A percentile compares a stretch with the other conserved stretches of the same genome.
These are phyloP conservation scores for Penicillium rolfsii DNA, from an alignment of 2,329 filamentous ascomycete genomes.

Conservation along the genomic window DNA sequence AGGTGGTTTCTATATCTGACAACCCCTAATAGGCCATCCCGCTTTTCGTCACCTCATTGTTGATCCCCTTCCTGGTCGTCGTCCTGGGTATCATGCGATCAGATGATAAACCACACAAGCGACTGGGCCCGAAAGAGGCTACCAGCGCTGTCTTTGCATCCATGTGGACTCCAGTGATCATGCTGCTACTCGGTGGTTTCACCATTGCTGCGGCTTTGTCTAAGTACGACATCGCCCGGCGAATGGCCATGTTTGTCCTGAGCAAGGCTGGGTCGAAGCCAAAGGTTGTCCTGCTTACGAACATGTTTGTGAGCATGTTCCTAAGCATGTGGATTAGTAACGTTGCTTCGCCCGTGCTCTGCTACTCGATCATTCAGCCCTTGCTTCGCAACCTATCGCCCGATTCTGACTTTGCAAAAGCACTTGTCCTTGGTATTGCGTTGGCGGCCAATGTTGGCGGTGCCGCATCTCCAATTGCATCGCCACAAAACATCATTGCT, in stretches of 20 bases:
- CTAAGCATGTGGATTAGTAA: constrained; percentile 99
- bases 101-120: constrained; percentile 68
- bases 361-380: constrained; percentile 97
- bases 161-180: constrained; percentile 99
- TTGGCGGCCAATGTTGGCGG: constrained; percentile 94
- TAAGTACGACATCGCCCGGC: constrained; percentile 97
- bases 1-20: constrained; percentile 12
- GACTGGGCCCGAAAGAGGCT: constrained; percentile 78
- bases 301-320: constrained; percentile 98
- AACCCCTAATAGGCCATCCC: constrained; percentile 72
- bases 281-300: constrained; percentile 86
- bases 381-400: constrained; percentile 90
- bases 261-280: constrained; percentile 95
- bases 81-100: constrained; percentile 80
- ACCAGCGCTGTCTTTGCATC: constrained; percentile 84
- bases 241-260: constrained; percentile 92
- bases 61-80: constrained; percentile 92
- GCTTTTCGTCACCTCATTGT: constrained; percentile 90
- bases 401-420: constrained; percentile 91
- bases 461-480: constrained; percentile 94
- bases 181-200: constrained; percentile 94
- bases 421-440: constrained; percentile 91
- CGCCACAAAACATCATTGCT: constrained; percentile 95
- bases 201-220: constrained; percentile 92
- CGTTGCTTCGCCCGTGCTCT: constrained; percentile 92